Base-by-base conservation (phyloP, 176 grass and related monocot species). In the Thinopyrum elongatum region DNA sequence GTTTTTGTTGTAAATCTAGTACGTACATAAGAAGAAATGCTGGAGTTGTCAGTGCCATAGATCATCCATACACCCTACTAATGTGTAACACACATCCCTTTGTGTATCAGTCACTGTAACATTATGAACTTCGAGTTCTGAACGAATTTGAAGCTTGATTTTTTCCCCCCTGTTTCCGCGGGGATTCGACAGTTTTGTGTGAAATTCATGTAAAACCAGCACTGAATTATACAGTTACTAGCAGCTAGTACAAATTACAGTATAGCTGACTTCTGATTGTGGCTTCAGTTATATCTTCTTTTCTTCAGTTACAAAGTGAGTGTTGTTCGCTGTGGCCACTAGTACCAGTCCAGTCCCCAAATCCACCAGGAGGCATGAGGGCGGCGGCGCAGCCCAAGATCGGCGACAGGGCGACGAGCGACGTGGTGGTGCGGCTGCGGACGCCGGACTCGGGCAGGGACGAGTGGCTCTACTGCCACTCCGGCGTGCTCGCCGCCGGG, bases 391-490 rank as follows among this genome's bases (percentile, higher is more conserved):
- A 39, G 16, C 67, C 86, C 34, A 88, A 80, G 83, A 94, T 98
- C 39, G 90, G 92, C 65, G 90, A 98, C 77, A 82, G 76, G 55
- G 71, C 84, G 58, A 95, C 92, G 38, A 95, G 97, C 84, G 92
- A 98, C 90, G 97, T 98, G 79, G 94, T 98, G 57, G 97, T 96
- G 44, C 83, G 94, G 73, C 84, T 98, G 26, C 90, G 88, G 60
- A 98, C 97, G 10, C 90, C 86, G 62, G 90, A 94, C 53, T 58
- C 53, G 86, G 97, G 94, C 29, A 94, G 90, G 10, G 97, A 98
- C 88, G 89, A 92, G 87, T 90, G 97, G 90, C 89, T 98, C 10
- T 94, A 96, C 86, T 98, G 97, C 87, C 94, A 98, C 78, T 88
- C 94, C 12, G 68, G 74, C 7, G 81, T 98, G 30, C 90, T 95